A percentile compares a stretch with the other conserved stretches of the same genome.
Conservation (phyloP, 768 basidiomycete species). For the Pseudohyphozyma bogoriensis region DNA sequence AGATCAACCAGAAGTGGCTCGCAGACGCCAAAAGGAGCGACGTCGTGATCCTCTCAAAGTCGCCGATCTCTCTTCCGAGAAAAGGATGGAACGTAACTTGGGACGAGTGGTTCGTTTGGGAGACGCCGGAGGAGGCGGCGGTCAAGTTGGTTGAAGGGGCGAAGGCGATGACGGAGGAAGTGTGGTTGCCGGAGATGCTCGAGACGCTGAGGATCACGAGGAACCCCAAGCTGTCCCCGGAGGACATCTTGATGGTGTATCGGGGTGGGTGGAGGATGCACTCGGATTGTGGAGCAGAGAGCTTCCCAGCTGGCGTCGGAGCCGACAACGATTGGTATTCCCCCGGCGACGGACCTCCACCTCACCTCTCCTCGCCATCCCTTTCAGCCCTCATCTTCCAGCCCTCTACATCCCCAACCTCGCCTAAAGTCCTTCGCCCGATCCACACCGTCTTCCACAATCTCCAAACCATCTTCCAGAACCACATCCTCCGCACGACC, state of each 20-base stretch:
- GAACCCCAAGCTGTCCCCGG: not conserved
- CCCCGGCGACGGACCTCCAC: constrained; percentile 23
- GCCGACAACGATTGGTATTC: not conserved
- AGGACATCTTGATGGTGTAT: constrained; percentile 28
- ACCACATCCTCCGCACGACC: constrained; percentile 11
- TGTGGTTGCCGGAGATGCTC: constrained; percentile 32
- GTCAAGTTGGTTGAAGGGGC: constrained; percentile 17
- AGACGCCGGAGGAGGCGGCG: not conserved
- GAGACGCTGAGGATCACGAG: constrained; percentile 20
- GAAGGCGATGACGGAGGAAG: constrained; percentile 7
- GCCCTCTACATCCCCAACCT: not conserved
- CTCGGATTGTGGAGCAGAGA: constrained; percentile 9
- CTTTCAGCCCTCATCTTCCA: constrained; percentile 18
- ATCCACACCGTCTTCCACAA: constrained; percentile 29
- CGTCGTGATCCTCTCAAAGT: constrained; percentile 28
- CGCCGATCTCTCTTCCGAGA: constrained; percentile 26
- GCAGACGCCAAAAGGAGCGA: constrained; percentile 26
- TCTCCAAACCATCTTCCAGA: constrained; percentile 29
- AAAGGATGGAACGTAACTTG: not conserved
- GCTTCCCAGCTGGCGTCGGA: no score
- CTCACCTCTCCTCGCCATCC: not conserved
- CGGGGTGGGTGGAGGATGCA: constrained; percentile 26
- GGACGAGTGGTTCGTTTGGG: constrained; percentile 8
- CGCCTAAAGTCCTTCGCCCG: no score
- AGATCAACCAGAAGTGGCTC: constrained; percentile 31